Conservation (phyloP, 306 rosid species). For the Heteromeles arbutifolia region DNA sequence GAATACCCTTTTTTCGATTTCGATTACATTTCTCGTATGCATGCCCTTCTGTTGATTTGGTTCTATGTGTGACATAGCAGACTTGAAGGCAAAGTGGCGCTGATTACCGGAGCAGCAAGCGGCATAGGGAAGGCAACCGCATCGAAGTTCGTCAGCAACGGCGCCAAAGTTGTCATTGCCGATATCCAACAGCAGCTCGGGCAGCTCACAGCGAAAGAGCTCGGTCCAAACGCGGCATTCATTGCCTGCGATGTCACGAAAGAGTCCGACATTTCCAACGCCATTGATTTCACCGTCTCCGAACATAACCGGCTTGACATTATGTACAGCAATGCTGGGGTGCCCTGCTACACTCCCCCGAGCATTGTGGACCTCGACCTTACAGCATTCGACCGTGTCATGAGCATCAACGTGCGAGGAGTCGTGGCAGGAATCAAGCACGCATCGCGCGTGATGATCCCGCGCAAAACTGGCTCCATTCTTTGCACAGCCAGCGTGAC, state of each 20-base stretch:
- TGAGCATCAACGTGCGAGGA: constrained; percentile 69
- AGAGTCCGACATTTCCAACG: constrained; percentile 65
- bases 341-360: constrained; percentile 62
- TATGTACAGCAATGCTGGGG: constrained; percentile 82
- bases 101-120: constrained; percentile 91
- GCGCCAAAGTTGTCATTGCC: constrained; percentile 86
- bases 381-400: constrained; percentile 45
- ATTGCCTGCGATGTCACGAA: constrained; percentile 61
- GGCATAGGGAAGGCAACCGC: constrained; percentile 89
- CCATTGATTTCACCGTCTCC: constrained; percentile 65
- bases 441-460: constrained; percentile 82
- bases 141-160: constrained; percentile 57
- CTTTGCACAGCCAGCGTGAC: constrained; percentile 82
- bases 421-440: constrained; percentile 73
- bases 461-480: constrained; percentile 51
- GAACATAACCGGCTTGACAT: constrained; percentile 61
- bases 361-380: constrained; percentile 65
- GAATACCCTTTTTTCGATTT: not conserved
- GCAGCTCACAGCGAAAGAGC: constrained; percentile 48
- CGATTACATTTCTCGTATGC: not conserved
- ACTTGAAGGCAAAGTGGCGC: constrained; percentile 75
- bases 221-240: constrained; percentile 67
- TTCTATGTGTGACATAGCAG: constrained; percentile 30
- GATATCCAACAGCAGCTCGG: constrained; percentile 65
- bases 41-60: not conserved